Evolutionary conservation across 2,329 filamentous ascomycete genomes (phyloP).

Genomic region (Pseudopithomyces maydicus): DNA sequence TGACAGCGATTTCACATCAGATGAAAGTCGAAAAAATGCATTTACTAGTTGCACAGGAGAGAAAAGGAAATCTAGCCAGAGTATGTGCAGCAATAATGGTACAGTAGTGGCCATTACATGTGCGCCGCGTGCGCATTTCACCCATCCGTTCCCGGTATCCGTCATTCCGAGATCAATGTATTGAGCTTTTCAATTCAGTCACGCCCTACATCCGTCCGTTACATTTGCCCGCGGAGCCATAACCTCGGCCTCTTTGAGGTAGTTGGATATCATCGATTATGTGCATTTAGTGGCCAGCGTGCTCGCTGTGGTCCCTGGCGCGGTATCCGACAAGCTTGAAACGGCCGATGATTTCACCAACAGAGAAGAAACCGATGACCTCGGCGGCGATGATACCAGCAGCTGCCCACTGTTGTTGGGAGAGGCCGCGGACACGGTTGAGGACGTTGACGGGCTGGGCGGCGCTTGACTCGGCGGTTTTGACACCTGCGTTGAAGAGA

Average conservation of each 20-base stretch:
- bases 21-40: slow-evolving; percentile 23
- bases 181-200: not conserved
- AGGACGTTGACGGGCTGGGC: slow-evolving; percentile 62
- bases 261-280: slow-evolving; percentile 9
- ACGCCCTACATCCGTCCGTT: not conserved
- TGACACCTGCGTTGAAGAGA: slow-evolving; percentile 57
- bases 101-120: slow-evolving; percentile 36
- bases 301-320: slow-evolving; percentile 24
- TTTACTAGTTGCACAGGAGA: slow-evolving; percentile 39
- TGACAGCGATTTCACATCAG: not conserved
- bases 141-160: slow-evolving; percentile 17
- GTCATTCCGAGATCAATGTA: slow-evolving; percentile 2
- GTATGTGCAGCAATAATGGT: slow-evolving; percentile 45
- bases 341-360: slow-evolving; percentile 95
- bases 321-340: slow-evolving; percentile 93
- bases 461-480: slow-evolving; percentile 45
- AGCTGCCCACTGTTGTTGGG: slow-evolving; percentile 70
- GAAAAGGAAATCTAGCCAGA: slow-evolving; percentile 45
- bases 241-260: not conserved
- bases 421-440: slow-evolving; percentile 69
- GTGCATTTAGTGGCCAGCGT: slow-evolving; percentile 37
- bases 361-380: slow-evolving; percentile 93
- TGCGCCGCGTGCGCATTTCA: slow-evolving; percentile 23
- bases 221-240: not conserved
- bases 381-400: slow-evolving; percentile 83